phyloP scores from a whole-genome alignment of 2,329 filamentous ascomycete species.

The Lasiodiplodia citricola region DNA sequence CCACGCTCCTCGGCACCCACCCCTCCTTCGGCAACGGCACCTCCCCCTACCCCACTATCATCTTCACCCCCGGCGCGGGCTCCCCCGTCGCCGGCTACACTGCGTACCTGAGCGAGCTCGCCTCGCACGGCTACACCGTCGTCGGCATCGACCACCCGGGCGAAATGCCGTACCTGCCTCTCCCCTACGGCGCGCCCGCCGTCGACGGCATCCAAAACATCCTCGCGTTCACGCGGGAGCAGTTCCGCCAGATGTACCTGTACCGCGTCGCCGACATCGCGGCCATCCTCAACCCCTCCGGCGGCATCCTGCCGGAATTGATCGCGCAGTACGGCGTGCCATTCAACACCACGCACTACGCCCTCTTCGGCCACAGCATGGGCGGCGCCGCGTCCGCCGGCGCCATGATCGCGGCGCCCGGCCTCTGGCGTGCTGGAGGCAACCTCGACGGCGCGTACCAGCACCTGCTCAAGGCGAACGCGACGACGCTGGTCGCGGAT shows the following conservation, averaged over 20 bases:
- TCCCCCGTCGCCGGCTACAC: slow-evolving; percentile 23
- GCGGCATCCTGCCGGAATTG: slow-evolving; percentile 26
- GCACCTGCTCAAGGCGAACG: neutral
- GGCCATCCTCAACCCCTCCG: neutral
- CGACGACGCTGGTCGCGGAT: slow-evolving; percentile 28
- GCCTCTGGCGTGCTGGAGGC: slow-evolving; percentile 30
- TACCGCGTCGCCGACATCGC: slow-evolving; percentile 3
- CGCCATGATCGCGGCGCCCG: slow-evolving; percentile 7
- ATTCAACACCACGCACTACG: slow-evolving; percentile 17
- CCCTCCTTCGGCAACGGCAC: slow-evolving; percentile 9
- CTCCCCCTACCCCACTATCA: slow-evolving; percentile 10
- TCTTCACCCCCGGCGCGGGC: slow-evolving; percentile 20
- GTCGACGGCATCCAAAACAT: neutral
- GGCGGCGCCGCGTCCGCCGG: slow-evolving; percentile 27
- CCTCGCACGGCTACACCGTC: slow-evolving; percentile 7
- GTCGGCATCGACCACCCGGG: slow-evolving; percentile 20
- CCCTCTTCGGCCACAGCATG: slow-evolving; percentile 9
- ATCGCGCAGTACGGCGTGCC: neutral
- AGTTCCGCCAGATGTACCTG: slow-evolving; percentile 14
- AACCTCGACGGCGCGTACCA: slow-evolving; percentile 33
- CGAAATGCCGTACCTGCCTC: slow-evolving; percentile 11
- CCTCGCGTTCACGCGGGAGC: slow-evolving; percentile 26
- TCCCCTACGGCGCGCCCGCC: slow-evolving; percentile 6
- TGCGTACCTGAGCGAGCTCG: slow-evolving; percentile 3
- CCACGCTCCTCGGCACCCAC: neutral